These are phyloP conservation scores for Filosporella fistucella DNA, from an alignment of 495 filamentous ascomycete genomes.

Conservation along the genomic window DNA sequence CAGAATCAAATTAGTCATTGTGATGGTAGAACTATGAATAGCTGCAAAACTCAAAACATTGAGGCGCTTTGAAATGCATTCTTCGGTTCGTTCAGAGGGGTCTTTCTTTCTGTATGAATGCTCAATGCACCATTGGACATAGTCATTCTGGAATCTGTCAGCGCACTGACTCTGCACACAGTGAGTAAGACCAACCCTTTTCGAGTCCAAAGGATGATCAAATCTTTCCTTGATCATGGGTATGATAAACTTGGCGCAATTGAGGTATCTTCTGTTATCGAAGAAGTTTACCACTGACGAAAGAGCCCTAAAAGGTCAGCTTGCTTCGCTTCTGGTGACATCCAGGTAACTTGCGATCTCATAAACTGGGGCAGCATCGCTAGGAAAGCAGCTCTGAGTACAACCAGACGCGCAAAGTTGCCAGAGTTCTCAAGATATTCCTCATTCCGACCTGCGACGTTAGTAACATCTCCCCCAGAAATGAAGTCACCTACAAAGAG, in stretches of 20 bases:
- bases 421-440: constrained; percentile 35
- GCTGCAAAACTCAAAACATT: constrained; percentile 38
- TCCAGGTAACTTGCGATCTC: constrained; percentile 28
- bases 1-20: constrained; percentile 37
- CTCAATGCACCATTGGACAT: constrained; percentile 32
- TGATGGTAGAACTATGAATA: constrained; percentile 45
- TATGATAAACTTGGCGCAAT: constrained; percentile 24
- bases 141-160: constrained; percentile 25
- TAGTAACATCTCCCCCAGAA: background rate
- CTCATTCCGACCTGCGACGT: constrained; percentile 26
- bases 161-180: background rate
- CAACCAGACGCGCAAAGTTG: constrained; percentile 36
- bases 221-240: constrained; percentile 29
- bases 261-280: constrained; percentile 27
- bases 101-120: constrained; percentile 27
- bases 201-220: background rate
- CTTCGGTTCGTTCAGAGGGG: constrained; percentile 22
- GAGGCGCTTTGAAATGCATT: constrained; percentile 32
- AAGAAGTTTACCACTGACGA: constrained; percentile 29
- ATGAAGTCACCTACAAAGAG: constrained; percentile 28
- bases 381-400: constrained; percentile 28
- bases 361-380: constrained; percentile 31
- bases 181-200: background rate
- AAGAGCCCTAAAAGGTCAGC: constrained; percentile 21
- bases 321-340: constrained; percentile 28